Base-by-base conservation (phyloP, 2,329 filamentous ascomycete genomes). In the Cytospora mali region DNA sequence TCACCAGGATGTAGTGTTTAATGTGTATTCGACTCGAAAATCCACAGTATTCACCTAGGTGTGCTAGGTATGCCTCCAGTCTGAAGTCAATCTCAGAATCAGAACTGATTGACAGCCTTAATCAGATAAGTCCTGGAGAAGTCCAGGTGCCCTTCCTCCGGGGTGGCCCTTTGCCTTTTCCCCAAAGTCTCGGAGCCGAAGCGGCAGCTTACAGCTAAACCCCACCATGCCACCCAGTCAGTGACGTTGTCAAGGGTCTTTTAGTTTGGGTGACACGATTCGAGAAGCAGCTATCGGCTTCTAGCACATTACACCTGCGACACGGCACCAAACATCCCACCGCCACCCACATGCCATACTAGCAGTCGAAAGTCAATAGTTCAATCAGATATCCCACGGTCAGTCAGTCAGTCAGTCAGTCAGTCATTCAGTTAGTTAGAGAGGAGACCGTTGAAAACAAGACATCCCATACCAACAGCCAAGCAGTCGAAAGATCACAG, bases 161-260 rank as follows among this genome's bases (percentile, higher is more conserved):
- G n/a, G n/a, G n/a, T n/a, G n/a, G n/a, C n/a, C n/a, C n/a, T n/a
- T n/a, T n/a, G n/a, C n/a, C n/a, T n/a, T n/a, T n/a, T n/a, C n/a
- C n/a, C 42, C 7, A 13, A 42, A 13, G 28, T 18, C 6, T 60
- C 57, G 57, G 57, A 48, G 57, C 57, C 57, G 57, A 60, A 60
- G 28, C 58, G 50, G 49, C 33, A 39, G 14, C 48, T 42, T n/a
- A 21, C 13, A 13, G 10, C 42, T 35, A 21, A 39, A 60, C 58
- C 58, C 58, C 58, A 60, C 58, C 51, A 60, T 28, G 33, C 29
- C 49, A 53, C 57, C 33, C 57, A 33, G 21, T 13, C 21, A 27
- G 58, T 60, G 58, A 60, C 58, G 58, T 54, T 60, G 58, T 50
- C 58, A 60, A 60, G 50, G 57, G 49, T 33, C 57, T 42, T 31